Evolutionary conservation across 371 early-diverging fungal genomes (phyloP).

Genomic region (Apophysomyces sp.): DNA sequence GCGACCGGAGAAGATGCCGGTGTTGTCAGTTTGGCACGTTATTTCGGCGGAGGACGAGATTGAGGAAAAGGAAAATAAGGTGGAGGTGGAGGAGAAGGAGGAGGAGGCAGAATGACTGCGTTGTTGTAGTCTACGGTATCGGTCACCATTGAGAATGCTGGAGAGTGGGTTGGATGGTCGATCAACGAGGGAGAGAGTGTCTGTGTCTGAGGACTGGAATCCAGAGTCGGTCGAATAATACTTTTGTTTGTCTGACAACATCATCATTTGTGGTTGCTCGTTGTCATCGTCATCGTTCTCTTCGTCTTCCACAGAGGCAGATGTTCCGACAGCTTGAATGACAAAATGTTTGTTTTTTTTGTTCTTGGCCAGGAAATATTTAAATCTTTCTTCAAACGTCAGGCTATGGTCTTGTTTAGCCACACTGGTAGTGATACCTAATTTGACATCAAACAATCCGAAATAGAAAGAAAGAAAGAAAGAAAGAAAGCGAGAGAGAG

Average conservation of each 20-base stretch:
- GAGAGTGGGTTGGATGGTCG: conserved; percentile 25
- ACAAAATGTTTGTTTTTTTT: conserved; percentile 32
- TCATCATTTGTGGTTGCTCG: not conserved
- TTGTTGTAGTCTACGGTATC: not conserved
- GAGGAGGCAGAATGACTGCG: conserved; percentile 7
- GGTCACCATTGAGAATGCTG: conserved; percentile 13
- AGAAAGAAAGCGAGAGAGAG: too few relatives aligned
- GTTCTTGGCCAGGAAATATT: conserved; percentile 42
- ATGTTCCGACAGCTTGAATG: conserved; percentile 31
- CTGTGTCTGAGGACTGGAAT: conserved; percentile 2
- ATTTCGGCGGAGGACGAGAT: not conserved
- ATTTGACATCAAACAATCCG: too few relatives aligned
- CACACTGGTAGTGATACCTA: conserved; percentile 40
- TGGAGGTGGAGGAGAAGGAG: conserved; percentile 2
- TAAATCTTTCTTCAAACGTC: conserved; percentile 46
- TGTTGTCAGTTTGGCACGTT: conserved; percentile 7
- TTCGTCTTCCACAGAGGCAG: not conserved
- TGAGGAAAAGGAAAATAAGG: conserved; percentile 8
- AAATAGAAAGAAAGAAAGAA: too few relatives aligned
- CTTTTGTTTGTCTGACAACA: not conserved
- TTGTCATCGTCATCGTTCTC: not conserved
- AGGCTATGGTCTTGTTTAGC: conserved; percentile 24
- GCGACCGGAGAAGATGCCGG: conserved; percentile 31
- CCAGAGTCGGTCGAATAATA: conserved; percentile 1
- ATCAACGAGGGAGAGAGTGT: conserved; percentile 1